Percentiles rank a stretch among this genome's conserved stretches.
Conservation (phyloP, 345 rosid genomes). For the Eucalyptus curtisii region DNA sequence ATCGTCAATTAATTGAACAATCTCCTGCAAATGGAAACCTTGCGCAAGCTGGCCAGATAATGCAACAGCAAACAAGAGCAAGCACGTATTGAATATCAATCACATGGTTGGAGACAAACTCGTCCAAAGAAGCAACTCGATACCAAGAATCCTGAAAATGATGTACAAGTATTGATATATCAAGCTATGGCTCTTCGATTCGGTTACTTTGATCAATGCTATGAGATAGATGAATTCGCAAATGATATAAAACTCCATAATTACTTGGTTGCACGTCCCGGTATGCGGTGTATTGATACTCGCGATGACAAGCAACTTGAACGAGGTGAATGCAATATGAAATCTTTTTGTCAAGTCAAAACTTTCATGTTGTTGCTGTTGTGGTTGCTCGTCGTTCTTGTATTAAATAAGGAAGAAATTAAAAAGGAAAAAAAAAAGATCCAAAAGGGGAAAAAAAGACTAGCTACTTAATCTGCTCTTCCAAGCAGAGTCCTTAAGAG, state of each 20-base stretch:
- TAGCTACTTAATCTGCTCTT: neutral
- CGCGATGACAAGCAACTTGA: rapidly evolving
- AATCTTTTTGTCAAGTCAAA: too few relatives aligned
- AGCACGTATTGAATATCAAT: too few relatives aligned
- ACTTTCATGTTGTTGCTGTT: too few relatives aligned
- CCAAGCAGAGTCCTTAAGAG: neutral
- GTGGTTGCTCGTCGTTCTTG: too few relatives aligned
- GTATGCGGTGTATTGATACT: too few relatives aligned
- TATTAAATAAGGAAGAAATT: too few relatives aligned
- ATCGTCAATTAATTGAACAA: neutral
- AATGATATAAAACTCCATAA: too few relatives aligned
- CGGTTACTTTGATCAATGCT: neutral
- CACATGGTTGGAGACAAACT: neutral
- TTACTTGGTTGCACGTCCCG: rapidly evolving
- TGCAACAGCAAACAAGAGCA: neutral
- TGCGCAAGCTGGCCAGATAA: neutral
- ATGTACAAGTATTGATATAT: neutral
- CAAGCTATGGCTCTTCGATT: too few relatives aligned
- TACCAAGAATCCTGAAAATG: neutral
- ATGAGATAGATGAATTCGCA: too few relatives aligned
- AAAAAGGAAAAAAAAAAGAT: too few relatives aligned
- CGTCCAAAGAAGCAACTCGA: too few relatives aligned
- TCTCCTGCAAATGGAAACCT: neutral
- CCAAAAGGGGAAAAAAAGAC: neutral
- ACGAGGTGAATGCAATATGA: too few relatives aligned